phyloP scores from a whole-genome alignment of 257 asterid genomes.

The Gentiana straminea region DNA sequence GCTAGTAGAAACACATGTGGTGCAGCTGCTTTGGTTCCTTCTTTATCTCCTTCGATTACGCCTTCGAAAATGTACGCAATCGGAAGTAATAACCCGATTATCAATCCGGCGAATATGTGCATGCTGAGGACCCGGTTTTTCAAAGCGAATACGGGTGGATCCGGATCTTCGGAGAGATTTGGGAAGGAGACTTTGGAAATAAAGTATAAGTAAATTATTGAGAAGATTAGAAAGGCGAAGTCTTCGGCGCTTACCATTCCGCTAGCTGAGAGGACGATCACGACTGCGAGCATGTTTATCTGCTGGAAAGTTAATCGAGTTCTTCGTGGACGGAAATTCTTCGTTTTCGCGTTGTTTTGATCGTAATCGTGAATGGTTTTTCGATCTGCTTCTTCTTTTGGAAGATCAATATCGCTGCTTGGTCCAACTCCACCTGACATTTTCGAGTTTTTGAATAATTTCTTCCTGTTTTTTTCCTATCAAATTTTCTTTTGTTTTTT shows the following conservation, averaged over 20 bases:
- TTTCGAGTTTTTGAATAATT: not conserved
- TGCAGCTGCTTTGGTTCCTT: conserved; percentile 53
- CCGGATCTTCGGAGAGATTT: conserved; percentile 8
- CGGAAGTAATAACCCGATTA: conserved; percentile 57
- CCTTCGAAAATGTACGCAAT: conserved; percentile 56
- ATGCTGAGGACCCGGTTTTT: conserved; percentile 21
- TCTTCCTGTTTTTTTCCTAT: not conserved
- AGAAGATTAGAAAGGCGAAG: conserved; percentile 52
- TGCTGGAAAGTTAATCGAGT: conserved; percentile 46
- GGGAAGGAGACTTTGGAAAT: conserved; percentile 58
- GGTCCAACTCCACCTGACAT: conserved; percentile 81
- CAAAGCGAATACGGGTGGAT: conserved; percentile 46
- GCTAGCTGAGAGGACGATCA: conserved; percentile 45
- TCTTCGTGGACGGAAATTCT: conserved; percentile 3
- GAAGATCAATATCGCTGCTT: conserved; percentile 32
- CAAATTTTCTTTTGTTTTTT: not conserved
- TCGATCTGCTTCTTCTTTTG: conserved; percentile 26
- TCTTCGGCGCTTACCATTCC: conserved; percentile 61
- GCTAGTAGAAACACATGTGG: conserved; percentile 66
- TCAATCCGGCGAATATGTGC: conserved; percentile 40
- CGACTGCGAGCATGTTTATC: conserved; percentile 42
- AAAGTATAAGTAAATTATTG: conserved; percentile 55
- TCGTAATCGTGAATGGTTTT: conserved; percentile 13
- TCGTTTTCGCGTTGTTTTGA: not conserved
- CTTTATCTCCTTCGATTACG: conserved; percentile 44